Base-by-base conservation (phyloP, 2,329 filamentous ascomycete genomes). In the Pseudogymnoascus sp. region DNA sequence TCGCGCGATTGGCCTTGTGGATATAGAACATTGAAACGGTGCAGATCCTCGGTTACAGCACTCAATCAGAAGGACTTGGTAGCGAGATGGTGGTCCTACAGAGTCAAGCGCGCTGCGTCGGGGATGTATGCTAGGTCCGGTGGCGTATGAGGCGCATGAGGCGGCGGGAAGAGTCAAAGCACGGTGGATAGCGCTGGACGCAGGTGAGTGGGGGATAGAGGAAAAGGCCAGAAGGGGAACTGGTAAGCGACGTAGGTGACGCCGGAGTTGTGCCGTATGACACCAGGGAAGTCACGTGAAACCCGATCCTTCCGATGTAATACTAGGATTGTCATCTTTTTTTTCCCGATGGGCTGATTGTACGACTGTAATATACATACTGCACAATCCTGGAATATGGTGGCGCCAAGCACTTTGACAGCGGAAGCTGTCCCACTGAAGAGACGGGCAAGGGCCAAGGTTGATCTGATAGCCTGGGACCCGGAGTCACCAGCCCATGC, bases 391-490 rank as follows among this genome's bases (percentile, higher is more conserved):
- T 17, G 21, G n/a, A 57, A 21, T 6, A 57, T 57, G 50, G 21
- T 33, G 28, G 50, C 17, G 50, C 28, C 50, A 19, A 57, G 17
- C 28, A 57, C n/a, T 33, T 28, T 26, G 21, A 47, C 42, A 8
- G 13, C 21, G 6, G 42, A 21, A 26, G 21, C 11, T 26, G 13
- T 26, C 21, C 42, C 42, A 11, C 21, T 8, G 11, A 57, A 57
- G 17, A n/a, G 5, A n/a, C 11, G 17, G 11, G n/a, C 17, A 7
- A 61, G 21, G 53, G 62, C 65, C 8, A 71, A 71, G 59, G 67
- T 78, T 13, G 57, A 71, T 63, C 72, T 81, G 40, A 70, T 81
- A 19, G 78, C 79, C 8, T 82, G 77, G 76, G 78, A 82, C 64
- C 70, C 76, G 9, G 68, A 67, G 15, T 77, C 73, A 50, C 71